Evolutionary conservation across 768 basidiomycete species (phyloP), one percentile per base, ranked within the genome.

Genomic region (Psilocybe subaeruginosa): DNA sequence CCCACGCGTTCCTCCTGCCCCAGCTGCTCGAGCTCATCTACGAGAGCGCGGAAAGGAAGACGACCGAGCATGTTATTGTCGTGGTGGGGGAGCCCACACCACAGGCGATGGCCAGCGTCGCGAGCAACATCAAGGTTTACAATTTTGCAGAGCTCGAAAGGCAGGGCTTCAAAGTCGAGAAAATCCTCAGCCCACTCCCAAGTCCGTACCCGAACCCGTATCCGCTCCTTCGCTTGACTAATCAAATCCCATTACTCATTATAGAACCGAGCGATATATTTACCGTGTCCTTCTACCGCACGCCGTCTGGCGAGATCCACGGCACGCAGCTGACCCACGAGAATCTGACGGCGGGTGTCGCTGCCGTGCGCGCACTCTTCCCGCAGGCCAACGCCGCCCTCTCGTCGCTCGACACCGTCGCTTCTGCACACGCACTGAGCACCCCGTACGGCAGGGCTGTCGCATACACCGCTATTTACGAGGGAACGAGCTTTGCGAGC

Each of bases 321-420:
- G 89, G 83, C 23, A 83, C 82, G 7, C 86, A 87, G 61, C 75
- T 95, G 33, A 92, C 92, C 0, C 92, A 95, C 71, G 83, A 91
- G 72, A 95, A 94, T 64, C 70, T 97, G 60, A 96, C 93, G 2
- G 92, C 95, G 3, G 95, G 93, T 35, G 89, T 95, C n/a, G 86
- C 93, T 0, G 91, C 90, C 3, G 78, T 86, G 23, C 87, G 91
- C 37, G 84, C 87, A 4, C 71, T 95, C 19, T 85, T 97, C 66
- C 94, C 95, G 2, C 77, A 86, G 8, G 84, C 90, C 23, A 85
- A 86, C 67, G 78, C 85, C 11, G 8, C 14, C 2, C 66, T 94
- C 45, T 85, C 90, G 4, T 76, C 87, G 5, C 73, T 90, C 54
- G 95, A 97, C 72, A 91, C 89, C 6, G 77, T 98, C 35, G 80